Conservation (phyloP, 2,329 filamentous ascomycete species). For the Ambrosiella xylebori region DNA sequence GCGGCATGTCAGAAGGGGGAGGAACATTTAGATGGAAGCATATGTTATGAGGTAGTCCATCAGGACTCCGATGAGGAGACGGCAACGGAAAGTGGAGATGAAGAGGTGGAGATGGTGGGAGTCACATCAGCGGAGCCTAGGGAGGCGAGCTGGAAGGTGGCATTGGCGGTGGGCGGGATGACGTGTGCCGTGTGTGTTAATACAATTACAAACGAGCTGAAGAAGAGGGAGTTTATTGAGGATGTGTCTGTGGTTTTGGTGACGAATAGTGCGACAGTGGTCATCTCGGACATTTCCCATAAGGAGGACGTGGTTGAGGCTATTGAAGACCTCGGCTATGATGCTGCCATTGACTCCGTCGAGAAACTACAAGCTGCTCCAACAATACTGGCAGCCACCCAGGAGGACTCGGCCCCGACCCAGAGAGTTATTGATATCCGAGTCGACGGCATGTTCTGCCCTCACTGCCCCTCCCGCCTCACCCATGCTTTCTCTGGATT, state of each 20-base stretch:
- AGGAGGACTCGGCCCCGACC: constrained; percentile 16
- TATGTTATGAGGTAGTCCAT: background rate
- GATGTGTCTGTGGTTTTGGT: constrained; percentile 46
- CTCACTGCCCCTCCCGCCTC: constrained; percentile 48
- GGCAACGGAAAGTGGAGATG: background rate
- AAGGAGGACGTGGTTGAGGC: constrained; percentile 24
- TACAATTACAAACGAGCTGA: constrained; percentile 41
- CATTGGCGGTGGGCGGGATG: constrained; percentile 52
- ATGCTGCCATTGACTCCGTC: constrained; percentile 39
- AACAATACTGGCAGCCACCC: constrained; percentile 20
- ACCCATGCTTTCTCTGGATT: constrained; percentile 36
- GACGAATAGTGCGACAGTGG: constrained; percentile 46
- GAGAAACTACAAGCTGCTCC: constrained; percentile 22
- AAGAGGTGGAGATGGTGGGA: constrained; percentile 5
- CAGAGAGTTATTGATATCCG: constrained; percentile 44
- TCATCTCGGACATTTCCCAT: constrained; percentile 27
- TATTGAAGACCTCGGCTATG: constrained; percentile 49
- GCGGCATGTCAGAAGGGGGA: constrained; percentile 19
- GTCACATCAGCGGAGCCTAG: constrained; percentile 3
- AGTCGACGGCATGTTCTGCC: constrained; percentile 59
- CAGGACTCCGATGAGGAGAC: background rate
- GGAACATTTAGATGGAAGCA: background rate
- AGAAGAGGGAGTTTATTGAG: constrained; percentile 31
- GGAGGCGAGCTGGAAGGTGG: constrained; percentile 28
- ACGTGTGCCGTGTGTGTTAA: constrained; percentile 54